Conservation (phyloP, 345 rosid species). For the Gossypium raimondii region DNA sequence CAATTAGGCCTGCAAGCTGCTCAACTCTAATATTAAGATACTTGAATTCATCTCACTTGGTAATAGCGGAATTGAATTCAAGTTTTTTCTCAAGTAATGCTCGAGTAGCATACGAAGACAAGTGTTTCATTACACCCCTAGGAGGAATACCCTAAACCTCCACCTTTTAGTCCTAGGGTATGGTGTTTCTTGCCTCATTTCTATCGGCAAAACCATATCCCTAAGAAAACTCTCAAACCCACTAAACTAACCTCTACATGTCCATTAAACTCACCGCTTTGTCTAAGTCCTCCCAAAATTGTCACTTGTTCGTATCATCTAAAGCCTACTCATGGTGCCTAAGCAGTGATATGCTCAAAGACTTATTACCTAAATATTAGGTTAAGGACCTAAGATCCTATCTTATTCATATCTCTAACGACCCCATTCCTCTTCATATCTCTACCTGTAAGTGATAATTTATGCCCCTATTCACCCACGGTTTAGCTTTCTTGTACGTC, state of each 20-base stretch:
- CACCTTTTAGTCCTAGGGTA: background rate
- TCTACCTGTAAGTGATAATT: background rate
- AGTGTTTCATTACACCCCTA: background rate
- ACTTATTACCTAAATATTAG: background rate
- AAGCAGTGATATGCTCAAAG: background rate
- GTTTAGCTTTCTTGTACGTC: background rate
- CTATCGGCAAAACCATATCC: background rate
- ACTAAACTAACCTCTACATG: background rate
- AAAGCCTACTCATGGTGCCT: background rate
- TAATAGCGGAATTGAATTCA: background rate
- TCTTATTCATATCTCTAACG: background rate
- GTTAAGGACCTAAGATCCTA: background rate
- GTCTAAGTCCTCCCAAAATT: background rate
- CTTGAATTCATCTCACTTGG: background rate
- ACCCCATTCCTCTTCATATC: background rate
- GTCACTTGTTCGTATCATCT: background rate
- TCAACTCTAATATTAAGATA: background rate
- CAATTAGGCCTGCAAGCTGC: background rate
- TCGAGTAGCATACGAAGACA: background rate
- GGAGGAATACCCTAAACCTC: background rate
- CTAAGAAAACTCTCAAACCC: background rate
- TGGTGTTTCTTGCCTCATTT: background rate
- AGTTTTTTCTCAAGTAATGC: background rate
- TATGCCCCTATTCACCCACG: background rate
- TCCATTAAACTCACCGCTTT: background rate